Evolutionary conservation across 2,329 filamentous ascomycete species (phyloP).

Genomic region (Neopestalotiopsis clavispora): DNA sequence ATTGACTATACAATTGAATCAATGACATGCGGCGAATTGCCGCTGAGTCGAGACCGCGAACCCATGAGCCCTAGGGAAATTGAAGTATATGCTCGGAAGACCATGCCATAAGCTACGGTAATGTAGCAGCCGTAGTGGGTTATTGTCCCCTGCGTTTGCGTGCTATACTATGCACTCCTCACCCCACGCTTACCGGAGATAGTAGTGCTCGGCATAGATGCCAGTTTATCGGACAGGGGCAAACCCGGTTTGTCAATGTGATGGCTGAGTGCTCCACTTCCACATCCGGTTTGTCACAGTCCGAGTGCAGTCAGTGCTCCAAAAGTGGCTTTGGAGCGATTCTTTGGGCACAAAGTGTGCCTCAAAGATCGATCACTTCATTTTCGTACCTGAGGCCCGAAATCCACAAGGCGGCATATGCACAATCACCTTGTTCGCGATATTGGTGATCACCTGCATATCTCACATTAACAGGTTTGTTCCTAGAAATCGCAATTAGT

Average conservation of each 20-base stretch:
- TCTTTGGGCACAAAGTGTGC: neutral
- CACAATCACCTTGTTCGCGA: neutral
- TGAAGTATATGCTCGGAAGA: neutral
- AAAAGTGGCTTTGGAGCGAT: neutral
- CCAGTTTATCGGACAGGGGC: neutral
- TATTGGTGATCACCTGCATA: too few species aligned
- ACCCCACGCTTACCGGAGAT: neutral
- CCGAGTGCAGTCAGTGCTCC: neutral
- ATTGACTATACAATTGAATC: too few species aligned
- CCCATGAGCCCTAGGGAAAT: neutral
- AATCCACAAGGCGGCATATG: neutral
- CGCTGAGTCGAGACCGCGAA: neutral
- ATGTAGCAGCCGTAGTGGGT: neutral
- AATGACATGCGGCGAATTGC: neutral
- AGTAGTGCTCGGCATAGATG: neutral
- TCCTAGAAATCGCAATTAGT: too few species aligned
- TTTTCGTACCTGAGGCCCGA: neutral
- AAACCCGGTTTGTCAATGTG: neutral
- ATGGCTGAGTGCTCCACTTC: constrained; percentile 2
- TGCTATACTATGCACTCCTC: neutral
- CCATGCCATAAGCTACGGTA: neutral
- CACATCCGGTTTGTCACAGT: neutral
- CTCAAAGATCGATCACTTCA: neutral
- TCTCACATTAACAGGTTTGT: too few species aligned
- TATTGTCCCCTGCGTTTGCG: neutral